phyloP scores from a whole-genome alignment of 202 grass and related monocot genomes.

The Zoysia matrella region DNA sequence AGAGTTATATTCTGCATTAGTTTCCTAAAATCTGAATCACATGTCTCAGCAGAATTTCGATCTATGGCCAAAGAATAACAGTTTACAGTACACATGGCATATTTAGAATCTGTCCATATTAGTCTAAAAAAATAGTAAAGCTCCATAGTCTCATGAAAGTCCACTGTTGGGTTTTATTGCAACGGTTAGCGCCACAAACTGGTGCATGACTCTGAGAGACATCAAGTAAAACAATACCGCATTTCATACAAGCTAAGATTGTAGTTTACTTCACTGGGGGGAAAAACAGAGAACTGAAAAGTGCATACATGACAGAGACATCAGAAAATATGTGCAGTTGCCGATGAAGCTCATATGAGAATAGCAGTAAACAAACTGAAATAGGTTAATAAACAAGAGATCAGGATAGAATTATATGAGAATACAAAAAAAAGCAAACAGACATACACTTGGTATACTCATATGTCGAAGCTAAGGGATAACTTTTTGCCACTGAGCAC shows the following conservation, averaged over 20 bases:
- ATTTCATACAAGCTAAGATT: neutral
- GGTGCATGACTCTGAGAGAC: neutral
- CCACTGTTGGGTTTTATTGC: neutral
- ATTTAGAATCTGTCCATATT: neutral
- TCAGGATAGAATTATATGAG: slow-evolving; percentile 10
- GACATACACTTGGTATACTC: slow-evolving; percentile 82
- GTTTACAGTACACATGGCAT: neutral
- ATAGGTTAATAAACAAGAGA: neutral
- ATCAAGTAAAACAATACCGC: neutral
- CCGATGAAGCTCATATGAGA: slow-evolving; percentile 89
- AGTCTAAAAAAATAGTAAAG: neutral
- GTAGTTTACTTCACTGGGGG: neutral
- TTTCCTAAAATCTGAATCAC: neutral
- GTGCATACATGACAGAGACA: slow-evolving; percentile 75
- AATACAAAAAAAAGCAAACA: slow-evolving; percentile 11
- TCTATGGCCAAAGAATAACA: neutral
- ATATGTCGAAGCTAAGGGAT: slow-evolving; percentile 68
- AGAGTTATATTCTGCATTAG: too few species aligned
- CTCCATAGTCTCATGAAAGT: neutral
- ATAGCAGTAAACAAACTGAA: slow-evolving; percentile 85
- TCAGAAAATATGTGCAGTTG: slow-evolving; percentile 57
- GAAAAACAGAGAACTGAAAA: slow-evolving; percentile 24
- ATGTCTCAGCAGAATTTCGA: slow-evolving; percentile 14
- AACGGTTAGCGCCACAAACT: neutral
- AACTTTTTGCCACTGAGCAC: slow-evolving; percentile 35